phyloP scores from a whole-genome alignment of 805 yeast genomes.

The Starmera amethionina region DNA sequence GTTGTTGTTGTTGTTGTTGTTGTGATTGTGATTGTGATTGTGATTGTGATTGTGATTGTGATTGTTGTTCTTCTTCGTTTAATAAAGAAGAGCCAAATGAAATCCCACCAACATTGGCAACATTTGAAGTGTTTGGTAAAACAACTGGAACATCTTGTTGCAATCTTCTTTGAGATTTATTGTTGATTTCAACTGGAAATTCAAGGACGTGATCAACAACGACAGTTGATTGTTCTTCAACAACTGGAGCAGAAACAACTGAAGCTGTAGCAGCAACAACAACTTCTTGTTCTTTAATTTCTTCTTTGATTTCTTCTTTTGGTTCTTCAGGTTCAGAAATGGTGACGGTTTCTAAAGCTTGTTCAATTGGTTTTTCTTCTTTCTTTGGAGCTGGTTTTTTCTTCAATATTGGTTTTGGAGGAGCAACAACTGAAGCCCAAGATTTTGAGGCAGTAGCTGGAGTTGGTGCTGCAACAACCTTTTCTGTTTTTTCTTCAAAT shows the following conservation, averaged over 20 bases:
- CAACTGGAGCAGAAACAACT: conserved; percentile 1
- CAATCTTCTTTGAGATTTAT: conserved; percentile 24
- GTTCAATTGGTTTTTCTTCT: conserved; percentile 2
- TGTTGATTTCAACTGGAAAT: conserved; percentile 12
- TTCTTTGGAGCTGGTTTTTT: conserved; percentile 19
- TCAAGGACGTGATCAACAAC: conserved; percentile 4
- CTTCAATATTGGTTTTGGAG: conserved; percentile 31
- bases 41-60: conserved; percentile 10
- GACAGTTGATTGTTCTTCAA: conserved; percentile 5
- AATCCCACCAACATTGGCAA: conserved; percentile 39
- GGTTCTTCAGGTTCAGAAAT: conserved; percentile 12
- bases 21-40: conserved; percentile 14
- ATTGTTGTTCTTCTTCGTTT: conserved; percentile 29
- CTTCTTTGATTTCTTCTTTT: conserved; percentile 3
- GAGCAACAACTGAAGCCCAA: conserved; percentile 59
- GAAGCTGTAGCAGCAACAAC: conserved; percentile 11
- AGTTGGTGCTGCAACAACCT: conserved; percentile 10
- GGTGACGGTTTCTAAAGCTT: conserved; percentile 3
- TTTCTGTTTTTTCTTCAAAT: conserved; percentile 6
- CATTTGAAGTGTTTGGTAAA: conserved; percentile 38
- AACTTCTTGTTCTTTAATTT: conserved; percentile 5
- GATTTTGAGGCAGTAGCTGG: conserved; percentile 29
- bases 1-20: conserved; percentile 14
- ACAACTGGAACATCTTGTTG: conserved; percentile 37
- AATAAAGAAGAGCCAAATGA: conserved; percentile 53